A percentile compares a stretch with the other conserved stretches of the same genome.
These are phyloP conservation scores for Phytophthora sp. DNA, from an alignment of 352 stramenopile genomes.

Conservation along the genomic window DNA sequence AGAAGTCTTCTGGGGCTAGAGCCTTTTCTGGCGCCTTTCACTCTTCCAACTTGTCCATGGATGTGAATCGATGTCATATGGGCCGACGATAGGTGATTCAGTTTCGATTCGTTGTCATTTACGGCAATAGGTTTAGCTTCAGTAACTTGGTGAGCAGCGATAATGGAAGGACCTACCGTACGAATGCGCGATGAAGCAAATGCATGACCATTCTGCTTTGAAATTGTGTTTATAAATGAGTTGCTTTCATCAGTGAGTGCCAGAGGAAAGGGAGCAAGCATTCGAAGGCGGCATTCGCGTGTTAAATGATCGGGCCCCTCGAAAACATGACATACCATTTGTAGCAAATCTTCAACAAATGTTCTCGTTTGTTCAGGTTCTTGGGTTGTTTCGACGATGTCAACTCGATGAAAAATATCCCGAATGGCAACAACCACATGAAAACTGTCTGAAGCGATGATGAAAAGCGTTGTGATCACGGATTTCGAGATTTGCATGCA, in stretches of 20 bases:
- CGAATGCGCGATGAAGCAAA: background rate
- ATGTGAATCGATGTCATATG: too few species aligned
- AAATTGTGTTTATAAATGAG: background rate
- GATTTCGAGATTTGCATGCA: constrained; percentile 28
- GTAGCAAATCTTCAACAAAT: background rate
- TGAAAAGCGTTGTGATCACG: background rate
- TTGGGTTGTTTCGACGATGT: background rate
- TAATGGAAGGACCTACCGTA: too few species aligned
- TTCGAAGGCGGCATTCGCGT: background rate
- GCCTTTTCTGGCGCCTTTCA: too few species aligned
- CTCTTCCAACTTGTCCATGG: too few species aligned
- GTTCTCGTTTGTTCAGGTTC: background rate
- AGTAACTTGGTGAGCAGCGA: too few species aligned
- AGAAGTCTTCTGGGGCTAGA: background rate
- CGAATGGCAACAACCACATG: constrained; percentile 2
- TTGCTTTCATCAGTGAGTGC: background rate
- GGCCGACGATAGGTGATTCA: too few species aligned
- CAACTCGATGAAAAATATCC: background rate
- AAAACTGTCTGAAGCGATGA: constrained; percentile 6
- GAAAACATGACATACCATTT: background rate
- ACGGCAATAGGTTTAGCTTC: too few species aligned
- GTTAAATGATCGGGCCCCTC: background rate
- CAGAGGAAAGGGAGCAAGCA: background rate
- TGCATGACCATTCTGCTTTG: background rate
- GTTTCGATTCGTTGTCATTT: too few species aligned